Base-by-base conservation (phyloP, 139 green algal genomes). In the Trebouxia sp. region DNA sequence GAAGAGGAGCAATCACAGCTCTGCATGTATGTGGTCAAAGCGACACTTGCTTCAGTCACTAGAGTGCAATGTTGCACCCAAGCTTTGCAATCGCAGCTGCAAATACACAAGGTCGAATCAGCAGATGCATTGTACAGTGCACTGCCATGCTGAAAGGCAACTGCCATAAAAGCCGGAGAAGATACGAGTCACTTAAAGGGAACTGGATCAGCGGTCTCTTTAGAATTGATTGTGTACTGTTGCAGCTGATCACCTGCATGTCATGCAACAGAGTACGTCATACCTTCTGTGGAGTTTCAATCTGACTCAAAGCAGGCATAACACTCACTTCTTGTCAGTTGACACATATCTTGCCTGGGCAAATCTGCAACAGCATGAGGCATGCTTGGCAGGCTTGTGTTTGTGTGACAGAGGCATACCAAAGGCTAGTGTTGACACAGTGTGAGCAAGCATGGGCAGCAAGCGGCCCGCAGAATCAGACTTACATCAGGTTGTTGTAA, bases 351-450 rank as follows among this genome's bases (percentile, higher is more conserved):
- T 5, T 20, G 11, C 42, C 15, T 10, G 28, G 20, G 12, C 1
- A n/a, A 15, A 15, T n/a, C n/a, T n/a, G 24, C 5, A 69, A 35
- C 14, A 76, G 8, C 41, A 58, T 55, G 22, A 41, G 42, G 42
- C 69, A 53, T 55, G 26, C 1, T 76, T 28, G 0, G 38, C 39
- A 50, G 11, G 26, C 14, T n/a, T 75, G 10, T 17, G 10, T 20
- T 30, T 30, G 0, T 48, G 47, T 8, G 10, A 5, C 45, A 12
- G 12, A 17, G 22, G 17, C 35, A 3, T 35, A 79, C 72, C 72
- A 79, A 79, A 79, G 30, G 45, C 72, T 38, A 79, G 72, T 12
- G 41, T 65, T 53, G 42, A 45, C 10, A 28, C 45, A 47, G 45
- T 14, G 45, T 26, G 45, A 79, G 47, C 47, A 79, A 28, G 32